Evolutionary conservation across 1,139 yeast species (phyloP).

Genomic region (Yamadazyma mexicana): DNA sequence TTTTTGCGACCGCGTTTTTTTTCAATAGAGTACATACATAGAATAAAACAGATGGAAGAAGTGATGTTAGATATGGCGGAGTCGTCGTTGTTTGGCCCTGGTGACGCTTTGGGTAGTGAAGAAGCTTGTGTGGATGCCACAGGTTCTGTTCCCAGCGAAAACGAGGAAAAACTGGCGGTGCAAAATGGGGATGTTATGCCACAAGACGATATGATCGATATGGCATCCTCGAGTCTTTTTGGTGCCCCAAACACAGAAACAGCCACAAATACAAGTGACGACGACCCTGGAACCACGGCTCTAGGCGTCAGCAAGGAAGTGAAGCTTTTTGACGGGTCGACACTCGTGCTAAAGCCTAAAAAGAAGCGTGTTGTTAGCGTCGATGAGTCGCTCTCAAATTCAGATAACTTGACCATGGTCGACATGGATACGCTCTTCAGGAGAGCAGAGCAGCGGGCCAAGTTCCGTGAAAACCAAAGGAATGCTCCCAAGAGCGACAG

Average conservation of each 20-base stretch:
- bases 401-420: conserved; percentile 19
- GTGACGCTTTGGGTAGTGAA: background rate
- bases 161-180: background rate
- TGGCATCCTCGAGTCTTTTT: conserved; percentile 8
- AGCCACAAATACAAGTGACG: background rate
- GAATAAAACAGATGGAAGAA: conserved; percentile 9
- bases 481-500: too few relatives aligned
- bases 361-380: conserved; percentile 3
- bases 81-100: conserved; percentile 7
- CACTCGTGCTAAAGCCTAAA: conserved; percentile 21
- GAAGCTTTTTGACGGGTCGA: conserved; percentile 20
- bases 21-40: background rate
- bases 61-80: conserved; percentile 7
- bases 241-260: conserved; percentile 1
- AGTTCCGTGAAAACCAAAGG: conserved; percentile 20
- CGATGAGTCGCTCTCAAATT: conserved; percentile 6
- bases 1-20: background rate
- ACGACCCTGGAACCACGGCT: too few relatives aligned
- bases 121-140: background rate
- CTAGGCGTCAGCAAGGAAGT: background rate
- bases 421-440: conserved; percentile 34
- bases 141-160: too few relatives aligned
- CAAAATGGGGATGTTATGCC: background rate
- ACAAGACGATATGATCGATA: conserved; percentile 1
- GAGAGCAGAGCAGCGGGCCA: conserved; percentile 26